Evolutionary conservation across 805 yeast genomes (phyloP), one percentile per base, ranked within the genome.

Genomic region (Maudiozyma serrabonitensis): DNA sequence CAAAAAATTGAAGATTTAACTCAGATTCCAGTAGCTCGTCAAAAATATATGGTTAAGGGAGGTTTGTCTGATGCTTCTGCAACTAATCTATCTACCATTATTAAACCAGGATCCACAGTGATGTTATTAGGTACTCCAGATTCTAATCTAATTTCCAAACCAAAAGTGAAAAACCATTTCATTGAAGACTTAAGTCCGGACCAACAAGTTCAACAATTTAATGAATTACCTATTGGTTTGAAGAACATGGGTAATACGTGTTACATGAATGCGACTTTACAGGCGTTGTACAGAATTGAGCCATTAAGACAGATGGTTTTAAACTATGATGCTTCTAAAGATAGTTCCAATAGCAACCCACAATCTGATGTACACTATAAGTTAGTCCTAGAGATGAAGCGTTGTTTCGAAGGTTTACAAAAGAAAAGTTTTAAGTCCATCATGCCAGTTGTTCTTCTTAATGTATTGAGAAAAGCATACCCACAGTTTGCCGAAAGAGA

Each of bases 201-300:
- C 37, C 63, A 61, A 49, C 65, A 60, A 55, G 45, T 52, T 15
- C 62, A 59, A 49, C 70, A 60, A 67, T 64, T 55, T 72, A 72
- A 65, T 67, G 53, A 69, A 56, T 72, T 83, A 68, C 99, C 99
- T 1, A 84, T 88, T 25, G 99, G 99, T 0, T 75, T 93, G 58
- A 87, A 84, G 68, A 93, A 93, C 63, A 84, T 90, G 64, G 99
- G 99, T 18, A 93, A 93, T 62, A 93, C 99, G 0, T 93, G 99
- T 67, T 90, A 90, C 61, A 71, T 93, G 64, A 93, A 93, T 63
- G 90, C 98, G 0, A 75, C 93, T 41, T 70, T 93, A 45, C 99
- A 93, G 63, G 88, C 85, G 52, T 81, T 91, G 58, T 87, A 86
- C 67, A 84, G 87, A 34, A 76, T 91, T 28, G 77, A 78, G 49